phyloP scores from a whole-genome alignment of 1,139 yeast genomes.

The Candida smagusa region DNA sequence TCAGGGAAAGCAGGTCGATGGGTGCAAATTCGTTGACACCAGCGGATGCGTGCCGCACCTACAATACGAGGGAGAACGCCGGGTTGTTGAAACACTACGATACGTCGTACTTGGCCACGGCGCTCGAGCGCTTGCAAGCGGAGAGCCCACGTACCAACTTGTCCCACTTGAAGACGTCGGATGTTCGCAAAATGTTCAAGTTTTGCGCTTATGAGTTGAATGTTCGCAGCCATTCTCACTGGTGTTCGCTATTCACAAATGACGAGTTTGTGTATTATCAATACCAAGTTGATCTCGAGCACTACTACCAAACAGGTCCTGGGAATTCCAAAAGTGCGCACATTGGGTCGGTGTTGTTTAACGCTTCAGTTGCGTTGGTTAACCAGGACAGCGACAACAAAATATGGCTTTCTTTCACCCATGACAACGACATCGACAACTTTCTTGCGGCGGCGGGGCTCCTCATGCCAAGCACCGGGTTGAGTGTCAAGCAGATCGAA shows the following conservation, averaged over 20 bases:
- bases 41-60: slow-evolving; percentile 22
- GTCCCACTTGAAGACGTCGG: slow-evolving; percentile 21
- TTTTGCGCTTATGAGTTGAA: slow-evolving; percentile 50
- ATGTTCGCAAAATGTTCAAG: slow-evolving; percentile 37
- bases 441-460: slow-evolving; percentile 51
- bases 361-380: slow-evolving; percentile 29
- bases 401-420: slow-evolving; percentile 51
- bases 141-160: slow-evolving; percentile 39
- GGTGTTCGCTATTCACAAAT: slow-evolving; percentile 47
- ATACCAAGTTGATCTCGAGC: slow-evolving; percentile 40
- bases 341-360: slow-evolving; percentile 29
- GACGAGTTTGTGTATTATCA: slow-evolving; percentile 49
- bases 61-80: slow-evolving; percentile 12
- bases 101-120: slow-evolving; percentile 20
- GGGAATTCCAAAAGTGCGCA: slow-evolving; percentile 21
- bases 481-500: slow-evolving; percentile 28
- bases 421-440: slow-evolving; percentile 55
- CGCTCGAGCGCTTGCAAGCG: slow-evolving; percentile 36
- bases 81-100: slow-evolving; percentile 8
- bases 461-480: slow-evolving; percentile 30
- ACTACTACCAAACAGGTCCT: slow-evolving; percentile 28
- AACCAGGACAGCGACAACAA: slow-evolving; percentile 27
- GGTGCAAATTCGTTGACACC: slow-evolving; percentile 31
- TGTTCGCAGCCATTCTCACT: slow-evolving; percentile 42
- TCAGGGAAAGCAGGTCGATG: slow-evolving; percentile 19